Conservation (phyloP, 306 rosid species). For the Quercus cerris region DNA sequence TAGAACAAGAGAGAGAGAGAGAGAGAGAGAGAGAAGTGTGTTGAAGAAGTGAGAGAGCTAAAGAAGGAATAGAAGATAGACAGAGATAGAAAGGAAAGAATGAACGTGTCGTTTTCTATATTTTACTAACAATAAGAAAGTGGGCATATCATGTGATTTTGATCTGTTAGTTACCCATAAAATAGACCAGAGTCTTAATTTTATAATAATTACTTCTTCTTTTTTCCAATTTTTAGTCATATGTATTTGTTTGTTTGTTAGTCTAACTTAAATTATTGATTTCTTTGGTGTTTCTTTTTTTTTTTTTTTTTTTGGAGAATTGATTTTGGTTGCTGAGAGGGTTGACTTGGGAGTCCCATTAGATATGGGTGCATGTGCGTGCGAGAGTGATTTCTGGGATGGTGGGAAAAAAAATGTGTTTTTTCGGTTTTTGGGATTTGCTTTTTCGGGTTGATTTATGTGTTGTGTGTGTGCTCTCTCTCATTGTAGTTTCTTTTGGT, state of each 20-base stretch:
- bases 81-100: slow-evolving; percentile 18
- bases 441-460: not conserved
- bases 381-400: slow-evolving; percentile 17
- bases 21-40: slow-evolving; percentile 9
- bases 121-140: slow-evolving; percentile 15
- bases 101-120: slow-evolving; percentile 29
- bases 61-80: not conserved
- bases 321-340: slow-evolving; percentile 32
- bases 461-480: not conserved
- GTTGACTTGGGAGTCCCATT: slow-evolving; percentile 20
- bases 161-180: slow-evolving; percentile 13
- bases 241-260: too few relatives aligned
- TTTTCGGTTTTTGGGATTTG: too few relatives aligned
- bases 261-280: too few relatives aligned
- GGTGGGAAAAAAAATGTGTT: not conserved
- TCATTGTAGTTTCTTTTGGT: not conserved
- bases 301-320: not conserved
- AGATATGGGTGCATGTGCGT: slow-evolving; percentile 40
- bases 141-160: not conserved
- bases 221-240: too few relatives aligned
- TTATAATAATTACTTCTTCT: not conserved
- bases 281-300: not conserved
- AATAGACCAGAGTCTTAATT: not conserved
- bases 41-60: not conserved
- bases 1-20: not conserved